Evolutionary conservation across 2,329 filamentous ascomycete genomes (phyloP).

Genomic region (Aspergillus japonicus): DNA sequence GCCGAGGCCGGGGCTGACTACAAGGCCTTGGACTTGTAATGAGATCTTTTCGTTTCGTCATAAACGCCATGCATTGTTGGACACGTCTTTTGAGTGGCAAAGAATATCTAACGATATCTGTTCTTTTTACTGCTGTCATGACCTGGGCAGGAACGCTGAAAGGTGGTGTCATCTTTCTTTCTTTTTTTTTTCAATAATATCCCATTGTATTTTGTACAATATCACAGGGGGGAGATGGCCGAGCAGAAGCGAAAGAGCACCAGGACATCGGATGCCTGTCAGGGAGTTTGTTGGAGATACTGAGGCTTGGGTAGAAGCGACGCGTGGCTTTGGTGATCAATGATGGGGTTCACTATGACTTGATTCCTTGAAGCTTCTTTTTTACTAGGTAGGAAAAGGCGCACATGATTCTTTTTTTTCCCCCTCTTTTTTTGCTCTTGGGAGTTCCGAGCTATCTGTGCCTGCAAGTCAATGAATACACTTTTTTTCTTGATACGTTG

Average conservation of each 20-base stretch:
- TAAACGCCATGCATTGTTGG: constrained; percentile 3
- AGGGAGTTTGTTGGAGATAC: background rate
- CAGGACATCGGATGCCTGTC: background rate
- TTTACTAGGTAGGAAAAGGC: constrained; percentile 11
- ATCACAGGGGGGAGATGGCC: constrained; percentile 10
- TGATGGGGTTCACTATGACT: constrained; percentile 1
- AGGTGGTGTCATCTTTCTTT: constrained; percentile 8
- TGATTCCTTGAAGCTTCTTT: background rate
- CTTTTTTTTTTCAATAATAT: constrained; percentile 15
- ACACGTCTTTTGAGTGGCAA: constrained; percentile 18
- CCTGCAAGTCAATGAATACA: background rate
- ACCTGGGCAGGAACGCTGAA: constrained; percentile 2
- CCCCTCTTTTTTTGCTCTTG: background rate
- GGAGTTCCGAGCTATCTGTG: constrained; percentile 8
- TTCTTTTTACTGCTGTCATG: constrained; percentile 8
- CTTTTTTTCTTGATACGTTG: background rate
- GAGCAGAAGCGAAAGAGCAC: background rate
- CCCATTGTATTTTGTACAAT: constrained; percentile 21
- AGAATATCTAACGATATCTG: constrained; percentile 25
- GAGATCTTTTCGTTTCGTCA: constrained; percentile 1
- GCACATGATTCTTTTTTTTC: constrained; percentile 9
- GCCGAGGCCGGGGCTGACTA: constrained; percentile 41
- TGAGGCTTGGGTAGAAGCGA: background rate
- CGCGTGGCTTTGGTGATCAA: background rate
- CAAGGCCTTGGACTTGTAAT: constrained; percentile 44